Conservation (phyloP, 257 asterid species). For the Penstemon newberryi region DNA sequence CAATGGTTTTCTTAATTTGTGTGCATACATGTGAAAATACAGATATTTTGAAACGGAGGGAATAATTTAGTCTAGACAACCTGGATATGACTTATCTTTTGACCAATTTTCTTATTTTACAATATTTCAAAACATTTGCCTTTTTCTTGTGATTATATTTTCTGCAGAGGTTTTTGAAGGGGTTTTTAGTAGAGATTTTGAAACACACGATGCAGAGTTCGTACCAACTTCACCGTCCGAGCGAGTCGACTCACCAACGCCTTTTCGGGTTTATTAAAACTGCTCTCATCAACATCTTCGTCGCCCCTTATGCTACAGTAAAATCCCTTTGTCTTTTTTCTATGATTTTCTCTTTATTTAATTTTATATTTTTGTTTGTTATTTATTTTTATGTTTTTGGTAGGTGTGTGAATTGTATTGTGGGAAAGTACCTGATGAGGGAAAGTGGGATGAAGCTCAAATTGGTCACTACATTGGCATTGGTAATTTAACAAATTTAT, state of each 20-base stretch:
- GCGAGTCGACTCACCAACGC: slow-evolving; percentile 71
- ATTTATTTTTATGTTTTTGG: not conserved
- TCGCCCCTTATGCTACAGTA: slow-evolving; percentile 86
- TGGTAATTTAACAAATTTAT: slow-evolving; percentile 42
- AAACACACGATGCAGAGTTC: slow-evolving; percentile 41
- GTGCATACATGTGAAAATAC: too few species aligned
- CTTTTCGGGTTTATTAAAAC: slow-evolving; percentile 74
- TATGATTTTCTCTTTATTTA: not conserved
- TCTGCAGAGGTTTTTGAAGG: too few species aligned
- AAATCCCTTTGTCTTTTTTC: not conserved
- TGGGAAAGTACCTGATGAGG: slow-evolving; percentile 79
- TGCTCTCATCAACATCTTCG: slow-evolving; percentile 83
- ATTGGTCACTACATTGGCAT: slow-evolving; percentile 96
- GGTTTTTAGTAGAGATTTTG: too few species aligned
- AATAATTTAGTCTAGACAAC: too few species aligned
- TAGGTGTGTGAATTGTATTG: slow-evolving; percentile 90
- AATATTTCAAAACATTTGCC: too few species aligned
- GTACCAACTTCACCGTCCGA: slow-evolving; percentile 44
- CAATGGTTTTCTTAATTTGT: too few species aligned
- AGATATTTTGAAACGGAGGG: too few species aligned
- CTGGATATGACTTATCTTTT: too few species aligned
- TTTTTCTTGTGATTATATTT: too few species aligned
- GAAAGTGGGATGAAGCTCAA: slow-evolving; percentile 90
- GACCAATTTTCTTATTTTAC: too few species aligned
- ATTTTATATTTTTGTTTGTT: not conserved